Evolutionary conservation across 768 basidiomycete species (phyloP).

Genomic region (Crepidotus variabilis): DNA sequence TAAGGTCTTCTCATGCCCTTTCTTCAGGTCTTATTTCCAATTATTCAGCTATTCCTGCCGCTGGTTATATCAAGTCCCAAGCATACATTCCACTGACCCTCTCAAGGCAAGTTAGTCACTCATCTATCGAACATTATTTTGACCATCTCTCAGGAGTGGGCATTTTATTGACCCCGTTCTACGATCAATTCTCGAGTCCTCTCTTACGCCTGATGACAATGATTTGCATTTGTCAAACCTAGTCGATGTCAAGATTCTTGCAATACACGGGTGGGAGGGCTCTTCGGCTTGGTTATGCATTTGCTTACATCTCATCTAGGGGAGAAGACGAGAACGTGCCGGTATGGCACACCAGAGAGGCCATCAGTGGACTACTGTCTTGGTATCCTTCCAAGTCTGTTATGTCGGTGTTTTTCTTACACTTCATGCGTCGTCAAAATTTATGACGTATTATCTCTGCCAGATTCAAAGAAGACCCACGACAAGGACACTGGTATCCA

Average conservation of each 20-base stretch:
- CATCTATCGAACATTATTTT: neutral
- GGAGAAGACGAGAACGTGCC: constrained; percentile 86
- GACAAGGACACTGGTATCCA: constrained; percentile 69
- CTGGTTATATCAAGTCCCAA: constrained; percentile 86
- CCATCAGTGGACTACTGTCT: constrained; percentile 52
- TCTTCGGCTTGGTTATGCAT: neutral
- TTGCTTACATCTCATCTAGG: constrained; percentile 29
- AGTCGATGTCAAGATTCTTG: constrained; percentile 62
- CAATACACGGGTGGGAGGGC: constrained; percentile 69
- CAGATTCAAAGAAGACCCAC: constrained; percentile 62
- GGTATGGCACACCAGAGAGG: constrained; percentile 76
- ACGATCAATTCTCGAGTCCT: constrained; percentile 67
- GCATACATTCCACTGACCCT: constrained; percentile 73
- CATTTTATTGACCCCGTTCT: constrained; percentile 79
- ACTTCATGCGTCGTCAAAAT: no score
- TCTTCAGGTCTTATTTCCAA: no score
- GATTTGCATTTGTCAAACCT: constrained; percentile 83
- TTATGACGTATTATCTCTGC: neutral
- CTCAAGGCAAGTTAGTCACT: constrained; percentile 42
- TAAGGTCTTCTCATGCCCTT: no score
- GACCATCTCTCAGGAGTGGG: constrained; percentile 20
- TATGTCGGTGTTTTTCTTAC: constrained; percentile 36
- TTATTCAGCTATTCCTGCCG: constrained; percentile 62
- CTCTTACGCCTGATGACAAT: constrained; percentile 82
- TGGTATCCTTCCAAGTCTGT: constrained; percentile 53